Percentiles rank a stretch among this genome's conserved stretches.
phyloP scores from a whole-genome alignment of 331 rosid genomes.

The Phaseolus coccineus region DNA sequence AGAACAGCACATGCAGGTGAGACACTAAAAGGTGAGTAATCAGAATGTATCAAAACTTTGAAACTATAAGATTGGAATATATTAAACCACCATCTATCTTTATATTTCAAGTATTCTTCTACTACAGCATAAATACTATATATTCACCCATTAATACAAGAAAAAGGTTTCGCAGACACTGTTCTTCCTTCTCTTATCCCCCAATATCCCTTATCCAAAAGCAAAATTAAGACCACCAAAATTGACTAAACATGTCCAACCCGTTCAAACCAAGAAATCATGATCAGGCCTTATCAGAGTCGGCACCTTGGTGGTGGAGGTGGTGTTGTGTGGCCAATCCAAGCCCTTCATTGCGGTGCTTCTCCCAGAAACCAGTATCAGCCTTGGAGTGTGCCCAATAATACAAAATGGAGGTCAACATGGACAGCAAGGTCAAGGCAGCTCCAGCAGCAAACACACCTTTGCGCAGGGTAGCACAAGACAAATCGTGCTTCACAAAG shows the following conservation, averaged over 20 bases:
- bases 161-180: constrained; percentile 36
- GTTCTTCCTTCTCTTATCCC: not conserved
- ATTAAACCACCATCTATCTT: constrained; percentile 38
- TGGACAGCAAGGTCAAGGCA: constrained; percentile 79
- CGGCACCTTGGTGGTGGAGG: constrained; percentile 49
- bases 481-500: constrained; percentile 47
- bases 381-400: constrained; percentile 90
- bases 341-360: constrained; percentile 78
- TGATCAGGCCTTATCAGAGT: constrained; percentile 61
- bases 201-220: constrained; percentile 36
- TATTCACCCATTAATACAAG: constrained; percentile 32
- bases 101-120: constrained; percentile 35
- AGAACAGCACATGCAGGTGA: constrained; percentile 21
- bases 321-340: constrained; percentile 67
- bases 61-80: constrained; percentile 28
- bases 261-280: not conserved
- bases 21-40: not conserved
- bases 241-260: constrained; percentile 42
- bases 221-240: constrained; percentile 43
- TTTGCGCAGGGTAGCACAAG: constrained; percentile 90
- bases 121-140: constrained; percentile 38
- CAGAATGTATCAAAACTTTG: constrained; percentile 22
- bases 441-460: constrained; percentile 97
- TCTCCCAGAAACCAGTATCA: constrained; percentile 96
- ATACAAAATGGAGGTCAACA: constrained; percentile 71